Base-by-base conservation (phyloP, 139 green algal genomes). In the Ettlia oleoabundans region DNA sequence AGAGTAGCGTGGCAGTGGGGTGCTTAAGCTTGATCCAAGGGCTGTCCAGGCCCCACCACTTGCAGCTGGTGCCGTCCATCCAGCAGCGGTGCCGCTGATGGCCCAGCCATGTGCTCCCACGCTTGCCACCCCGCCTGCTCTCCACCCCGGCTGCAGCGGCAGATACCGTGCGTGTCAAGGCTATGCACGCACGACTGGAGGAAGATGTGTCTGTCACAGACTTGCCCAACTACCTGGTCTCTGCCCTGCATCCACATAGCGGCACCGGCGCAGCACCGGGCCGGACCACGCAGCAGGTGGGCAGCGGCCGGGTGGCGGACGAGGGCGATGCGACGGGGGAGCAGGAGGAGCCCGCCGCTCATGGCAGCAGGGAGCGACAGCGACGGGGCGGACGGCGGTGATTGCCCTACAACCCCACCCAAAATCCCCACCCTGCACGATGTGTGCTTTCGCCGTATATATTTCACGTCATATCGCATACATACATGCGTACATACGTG, bases 111-210 rank as follows among this genome's bases (percentile, higher is more conserved):
- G n/a, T n/a, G n/a, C n/a, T n/a, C n/a, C n/a, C 30, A 51, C 19
- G 35, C 21, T 8, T 58, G n/a, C 21, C 19, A 19, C 21, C 21
- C 58, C 58, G 21, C 37, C 35, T n/a, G n/a, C 13, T 3, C 35
- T 47, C 10, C 28, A 1, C 58, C 41, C 71, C 22, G 43, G 52
- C 73, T 19, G 35, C 70, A 40, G 77, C 84, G 13, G 69, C 80
- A n/a, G 83, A 89, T 53, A 88, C 81, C 22, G 88, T 93, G 42
- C 61, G 88, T 35, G 82, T 94, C 18, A 93, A 93, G 74, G 81
- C 86, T 69, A 62, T 94, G 41, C 81, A 93, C 51, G 66, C 86
- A 32, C 82, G 72, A 30, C 76, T 78, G 2, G 90, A 91, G 51
- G 91, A 94, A 41, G 82, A 87, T 7, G 76, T 94, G n/a, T 69